Conservation (phyloP, 495 filamentous ascomycete species). For the Lepidopterella palustris region DNA sequence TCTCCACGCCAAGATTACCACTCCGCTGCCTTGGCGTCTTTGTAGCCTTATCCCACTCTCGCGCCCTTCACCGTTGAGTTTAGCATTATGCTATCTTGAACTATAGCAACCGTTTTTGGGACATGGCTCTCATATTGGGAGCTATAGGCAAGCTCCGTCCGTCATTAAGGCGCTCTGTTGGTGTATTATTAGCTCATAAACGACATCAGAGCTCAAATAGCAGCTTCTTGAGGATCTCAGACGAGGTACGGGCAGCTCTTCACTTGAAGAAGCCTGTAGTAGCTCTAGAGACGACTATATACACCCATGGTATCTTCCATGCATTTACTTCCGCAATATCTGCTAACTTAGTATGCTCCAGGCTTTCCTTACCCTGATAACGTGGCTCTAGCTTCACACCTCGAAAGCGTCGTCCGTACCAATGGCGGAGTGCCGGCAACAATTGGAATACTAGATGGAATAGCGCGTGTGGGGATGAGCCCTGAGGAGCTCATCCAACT, state of each 20-base stretch:
- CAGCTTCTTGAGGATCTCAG: conserved; percentile 62
- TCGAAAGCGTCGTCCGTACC: conserved; percentile 69
- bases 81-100: background rate
- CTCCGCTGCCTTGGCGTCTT: too few species aligned
- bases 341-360: conserved; percentile 25
- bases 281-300: conserved; percentile 87
- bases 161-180: background rate
- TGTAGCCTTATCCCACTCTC: background rate
- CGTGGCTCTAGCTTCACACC: conserved; percentile 56
- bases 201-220: conserved; percentile 38
- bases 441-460: conserved; percentile 73
- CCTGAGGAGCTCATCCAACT: conserved; percentile 64
- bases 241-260: conserved; percentile 74
- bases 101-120: background rate
- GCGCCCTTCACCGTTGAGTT: background rate
- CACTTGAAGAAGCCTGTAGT: conserved; percentile 70
- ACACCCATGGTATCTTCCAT: conserved; percentile 61
- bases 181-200: background rate
- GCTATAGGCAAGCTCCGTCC: conserved; percentile 1
- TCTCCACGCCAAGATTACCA: conserved; percentile 18
- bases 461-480: conserved; percentile 71
- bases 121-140: conserved; percentile 2
- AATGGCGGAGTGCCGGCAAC: conserved; percentile 90
- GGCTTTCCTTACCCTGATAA: conserved; percentile 84
- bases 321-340: background rate